Evolutionary conservation across 129 eudicot genomes (phyloP), one percentile per base, ranked within the genome.

Genomic region (Cynara cardunculus): DNA sequence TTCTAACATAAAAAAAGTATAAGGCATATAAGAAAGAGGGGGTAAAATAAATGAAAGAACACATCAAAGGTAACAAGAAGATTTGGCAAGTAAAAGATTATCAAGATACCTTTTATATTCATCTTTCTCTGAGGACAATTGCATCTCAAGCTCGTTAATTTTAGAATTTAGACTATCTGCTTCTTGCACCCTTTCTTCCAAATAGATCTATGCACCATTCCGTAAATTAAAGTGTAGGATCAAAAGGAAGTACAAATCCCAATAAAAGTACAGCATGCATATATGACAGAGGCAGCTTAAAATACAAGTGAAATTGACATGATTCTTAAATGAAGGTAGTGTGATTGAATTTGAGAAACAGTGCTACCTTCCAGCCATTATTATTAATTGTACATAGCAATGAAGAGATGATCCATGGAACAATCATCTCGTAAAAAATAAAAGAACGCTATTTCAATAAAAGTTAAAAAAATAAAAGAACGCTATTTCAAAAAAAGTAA

Each of bases 81-180:
- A 44, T 44, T 44, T 44, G 4, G 13, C 14, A 44, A 44, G 56
- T 44, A 44, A 10, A 44, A 13, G 1, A 3, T 46, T 12, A 46
- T 34, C 21, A 12, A 19, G 37, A 13, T 66, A 85, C 96, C 96
- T 88, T 85, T 80, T 83, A 64, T 71, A 71, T 35, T 90, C 89
- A 27, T 86, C 92, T 70, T 85, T 86, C 82, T 90, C 91, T 44
- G 75, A 35, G 72, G 30, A 28, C 28, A 90, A 85, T 73, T 86
- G 89, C 71, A 76, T 77, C 78, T 90, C 96, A 78, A 90, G 89
- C 37, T 88, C 92, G 66, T 83, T 75, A 41, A 84, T 78, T 78
- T 74, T 82, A 61, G 80, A 83, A 31, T 72, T 82, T 59, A 90
- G 81, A 49, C 77, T 77, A 59, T 87, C 89, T 37, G 85, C 89